Conservation (phyloP, 306 rosid genomes). For the Cucurbita maxima region DNA sequence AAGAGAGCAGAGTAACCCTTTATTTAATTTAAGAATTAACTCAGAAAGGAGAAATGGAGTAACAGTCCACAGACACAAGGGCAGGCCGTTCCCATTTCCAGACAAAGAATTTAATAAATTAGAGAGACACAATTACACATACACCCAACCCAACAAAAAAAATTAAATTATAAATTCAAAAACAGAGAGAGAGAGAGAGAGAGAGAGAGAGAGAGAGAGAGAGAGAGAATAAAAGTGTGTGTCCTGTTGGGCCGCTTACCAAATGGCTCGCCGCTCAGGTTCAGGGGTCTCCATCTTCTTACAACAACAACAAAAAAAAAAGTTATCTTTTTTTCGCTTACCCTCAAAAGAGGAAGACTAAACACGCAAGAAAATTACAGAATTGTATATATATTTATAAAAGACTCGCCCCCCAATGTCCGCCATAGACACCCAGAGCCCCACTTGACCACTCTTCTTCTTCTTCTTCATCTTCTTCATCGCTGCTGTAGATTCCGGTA, state of each 20-base stretch:
- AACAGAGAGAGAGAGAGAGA: no score
- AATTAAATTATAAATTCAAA: no score
- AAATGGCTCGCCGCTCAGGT: not conserved
- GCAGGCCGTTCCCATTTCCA: not conserved
- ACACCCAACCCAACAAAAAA: no score
- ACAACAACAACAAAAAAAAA: not conserved
- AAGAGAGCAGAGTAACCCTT: no score
- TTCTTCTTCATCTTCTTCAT: constrained; percentile 4
- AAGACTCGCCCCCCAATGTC: constrained; percentile 25
- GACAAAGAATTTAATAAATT: no score
- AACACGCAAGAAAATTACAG: not conserved
- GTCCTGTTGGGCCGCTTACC: not conserved
- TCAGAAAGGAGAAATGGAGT: no score
- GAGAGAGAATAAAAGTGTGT: not conserved
- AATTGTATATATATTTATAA: not conserved
- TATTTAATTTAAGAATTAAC: no score
- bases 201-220: no score
- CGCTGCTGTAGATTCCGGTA: not conserved
- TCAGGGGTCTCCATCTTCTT: constrained; percentile 9
- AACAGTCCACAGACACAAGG: no score
- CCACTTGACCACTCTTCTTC: not conserved
- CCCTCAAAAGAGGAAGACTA: not conserved
- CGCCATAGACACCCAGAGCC: constrained; percentile 20
- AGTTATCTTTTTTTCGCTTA: constrained; percentile 2
- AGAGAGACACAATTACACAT: not conserved